These are phyloP conservation scores for Globisporangium spiculum DNA, from an alignment of 352 stramenopile species.

Conservation along the genomic window DNA sequence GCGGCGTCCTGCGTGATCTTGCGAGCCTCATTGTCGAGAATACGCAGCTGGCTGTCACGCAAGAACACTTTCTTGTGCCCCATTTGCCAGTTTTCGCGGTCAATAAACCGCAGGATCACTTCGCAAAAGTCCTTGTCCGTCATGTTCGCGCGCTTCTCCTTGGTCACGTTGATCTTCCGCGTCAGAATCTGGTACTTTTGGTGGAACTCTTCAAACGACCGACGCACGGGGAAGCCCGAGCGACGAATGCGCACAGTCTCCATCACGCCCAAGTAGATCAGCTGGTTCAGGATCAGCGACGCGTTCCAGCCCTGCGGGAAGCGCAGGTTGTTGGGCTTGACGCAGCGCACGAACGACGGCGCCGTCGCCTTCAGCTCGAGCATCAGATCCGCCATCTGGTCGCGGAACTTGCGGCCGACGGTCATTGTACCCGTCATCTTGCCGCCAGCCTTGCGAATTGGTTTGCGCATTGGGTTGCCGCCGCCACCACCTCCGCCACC, in stretches of 20 bases:
- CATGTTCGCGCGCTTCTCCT: conserved; percentile 46
- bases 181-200: conserved; percentile 88
- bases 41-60: conserved; percentile 77
- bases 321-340: conserved; percentile 91
- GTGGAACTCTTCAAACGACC: conserved; percentile 84
- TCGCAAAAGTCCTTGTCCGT: conserved; percentile 82
- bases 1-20: conserved; percentile 84
- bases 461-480: conserved; percentile 53
- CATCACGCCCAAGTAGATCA: conserved; percentile 90
- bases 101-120: conserved; percentile 75
- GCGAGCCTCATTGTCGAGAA: conserved; percentile 80
- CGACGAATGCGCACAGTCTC: conserved; percentile 88
- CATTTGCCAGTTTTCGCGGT: conserved; percentile 85
- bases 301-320: conserved; percentile 88
- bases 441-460: conserved; percentile 72
- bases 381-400: conserved; percentile 88
- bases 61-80: conserved; percentile 89
- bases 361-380: conserved; percentile 74
- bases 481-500: conserved; percentile 17
- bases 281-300: conserved; percentile 82
- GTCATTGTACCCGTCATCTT: conserved; percentile 91
- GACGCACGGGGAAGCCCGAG: conserved; percentile 83
- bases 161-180: conserved; percentile 51
- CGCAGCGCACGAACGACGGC: conserved; percentile 90
- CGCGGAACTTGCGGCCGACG: conserved; percentile 88